Base-by-base conservation (phyloP, 2,329 filamentous ascomycete genomes). In the Nemania sp. region DNA sequence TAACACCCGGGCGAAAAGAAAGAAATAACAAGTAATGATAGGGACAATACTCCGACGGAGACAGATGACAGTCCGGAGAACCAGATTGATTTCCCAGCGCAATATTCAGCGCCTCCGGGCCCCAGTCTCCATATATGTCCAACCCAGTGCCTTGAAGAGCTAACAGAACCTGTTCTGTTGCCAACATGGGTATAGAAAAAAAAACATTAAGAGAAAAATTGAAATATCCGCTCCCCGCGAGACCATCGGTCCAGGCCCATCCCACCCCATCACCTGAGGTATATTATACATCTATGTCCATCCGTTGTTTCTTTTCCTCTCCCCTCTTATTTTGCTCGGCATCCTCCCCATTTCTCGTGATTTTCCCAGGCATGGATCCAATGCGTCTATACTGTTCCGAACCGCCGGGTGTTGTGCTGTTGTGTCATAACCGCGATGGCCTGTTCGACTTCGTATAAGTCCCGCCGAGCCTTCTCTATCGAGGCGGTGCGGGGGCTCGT, bases 391-490 rank as follows among this genome's bases (percentile, higher is more conserved):
- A 69, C 66, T 67, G 65, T 64, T 52, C 66, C 79, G 70, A 60
- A 77, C 66, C 62, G 71, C 58, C 70, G 69, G 22, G 66, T 64
- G 33, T 70, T 60, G 54, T 78, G 75, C 50, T 73, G 68, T 9
- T 62, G 54, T 42, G 65, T 65, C 68, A 86, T 75, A 44, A 73
- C 73, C 37, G 72, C 54, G 62, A 86, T 80, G 71, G 91, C 87
- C 55, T 72, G 74, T 59, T 78, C 67, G 59, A 95, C 80, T 52
- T 86, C 81, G 40, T 73, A 69, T 70, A 93, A 90, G 64, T 92
- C 89, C 49, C 75, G 73, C 61, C 86, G 79, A 55, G 92, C 83
- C 61, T 83, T 82, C 69, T 86, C 83, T 69, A 95, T 88, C 49
- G 89, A 86, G 46, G 88, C 87, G 59, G 78, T 79, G 48, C 88